Evolutionary conservation across 805 yeast species (phyloP).

Genomic region (Yarrowia divulgata): DNA sequence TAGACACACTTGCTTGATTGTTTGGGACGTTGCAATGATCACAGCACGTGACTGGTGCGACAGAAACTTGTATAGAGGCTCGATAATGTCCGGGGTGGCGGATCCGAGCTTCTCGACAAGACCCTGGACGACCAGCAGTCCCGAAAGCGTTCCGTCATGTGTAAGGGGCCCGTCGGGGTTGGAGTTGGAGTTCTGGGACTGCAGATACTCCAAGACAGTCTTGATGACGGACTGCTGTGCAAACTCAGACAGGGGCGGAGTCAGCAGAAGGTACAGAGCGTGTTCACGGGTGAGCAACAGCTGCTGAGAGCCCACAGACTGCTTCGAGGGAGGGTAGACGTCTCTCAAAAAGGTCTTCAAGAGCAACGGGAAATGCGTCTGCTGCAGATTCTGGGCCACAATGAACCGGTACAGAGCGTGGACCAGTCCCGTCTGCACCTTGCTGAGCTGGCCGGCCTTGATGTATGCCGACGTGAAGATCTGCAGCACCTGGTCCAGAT

Average conservation of each 20-base stretch:
- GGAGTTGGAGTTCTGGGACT: constrained; percentile 20
- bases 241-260: constrained; percentile 32
- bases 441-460: constrained; percentile 27
- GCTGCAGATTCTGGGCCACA: constrained; percentile 16
- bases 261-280: constrained; percentile 11
- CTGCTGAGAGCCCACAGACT: constrained; percentile 22
- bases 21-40: constrained; percentile 38
- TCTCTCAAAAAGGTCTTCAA: constrained; percentile 24
- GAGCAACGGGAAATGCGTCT: not conserved
- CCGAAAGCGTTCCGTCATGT: constrained; percentile 9
- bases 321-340: constrained; percentile 12
- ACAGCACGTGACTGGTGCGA: constrained; percentile 42
- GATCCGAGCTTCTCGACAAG: constrained; percentile 47
- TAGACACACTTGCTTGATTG: constrained; percentile 42
- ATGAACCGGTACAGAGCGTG: constrained; percentile 24
- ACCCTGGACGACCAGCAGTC: constrained; percentile 42
- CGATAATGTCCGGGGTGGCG: constrained; percentile 43
- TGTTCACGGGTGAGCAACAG: constrained; percentile 15
- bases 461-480: constrained; percentile 11
- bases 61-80: constrained; percentile 36
- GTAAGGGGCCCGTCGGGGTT: constrained; percentile 15
- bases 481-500: constrained; percentile 14
- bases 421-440: constrained; percentile 31
- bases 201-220: constrained; percentile 44
- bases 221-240: constrained; percentile 44